A percentile compares a stretch with the other conserved stretches of the same genome.
These are phyloP conservation scores for Cinchona pubescens DNA, from an alignment of 257 asterid genomes.

Conservation along the genomic window DNA sequence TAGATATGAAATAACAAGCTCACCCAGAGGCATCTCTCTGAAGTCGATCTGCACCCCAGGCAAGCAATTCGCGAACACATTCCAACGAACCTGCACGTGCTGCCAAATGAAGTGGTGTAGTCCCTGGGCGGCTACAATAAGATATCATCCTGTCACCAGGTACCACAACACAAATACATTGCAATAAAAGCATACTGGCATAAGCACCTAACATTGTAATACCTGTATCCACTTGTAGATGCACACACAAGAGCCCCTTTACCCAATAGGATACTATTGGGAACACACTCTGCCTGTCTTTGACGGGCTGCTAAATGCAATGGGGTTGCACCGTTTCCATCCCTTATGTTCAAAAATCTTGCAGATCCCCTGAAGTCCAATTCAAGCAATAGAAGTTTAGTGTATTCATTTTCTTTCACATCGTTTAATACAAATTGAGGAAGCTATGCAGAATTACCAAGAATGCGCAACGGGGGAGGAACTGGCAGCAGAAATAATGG, in stretches of 20 bases:
- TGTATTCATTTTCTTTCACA: neutral
- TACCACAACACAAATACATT: neutral
- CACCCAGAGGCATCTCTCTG: conserved; percentile 78
- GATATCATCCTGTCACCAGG: neutral
- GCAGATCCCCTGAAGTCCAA: conserved; percentile 67
- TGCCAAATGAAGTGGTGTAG: conserved; percentile 84
- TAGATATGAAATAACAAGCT: conserved; percentile 11
- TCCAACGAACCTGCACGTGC: conserved; percentile 83
- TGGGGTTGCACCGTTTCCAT: conserved; percentile 77
- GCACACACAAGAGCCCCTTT: conserved; percentile 77
- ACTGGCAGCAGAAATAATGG: conserved; percentile 66
- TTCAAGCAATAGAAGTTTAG: conserved; percentile 18
- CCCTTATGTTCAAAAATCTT: conserved; percentile 71
- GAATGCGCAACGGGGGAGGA: conserved; percentile 62
- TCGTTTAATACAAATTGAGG: neutral
- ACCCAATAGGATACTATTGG: conserved; percentile 44
- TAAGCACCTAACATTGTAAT: neutral
- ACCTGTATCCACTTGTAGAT: conserved; percentile 72
- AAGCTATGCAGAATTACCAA: conserved; percentile 44
- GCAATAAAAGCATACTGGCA: neutral
- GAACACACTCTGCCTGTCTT: conserved; percentile 61
- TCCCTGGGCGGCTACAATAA: conserved; percentile 56
- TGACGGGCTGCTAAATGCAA: conserved; percentile 87
- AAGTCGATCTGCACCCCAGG: conserved; percentile 81
- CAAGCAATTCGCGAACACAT: conserved; percentile 71